Conservation (phyloP, 257 asterid species). For the Solanum virginianum region DNA sequence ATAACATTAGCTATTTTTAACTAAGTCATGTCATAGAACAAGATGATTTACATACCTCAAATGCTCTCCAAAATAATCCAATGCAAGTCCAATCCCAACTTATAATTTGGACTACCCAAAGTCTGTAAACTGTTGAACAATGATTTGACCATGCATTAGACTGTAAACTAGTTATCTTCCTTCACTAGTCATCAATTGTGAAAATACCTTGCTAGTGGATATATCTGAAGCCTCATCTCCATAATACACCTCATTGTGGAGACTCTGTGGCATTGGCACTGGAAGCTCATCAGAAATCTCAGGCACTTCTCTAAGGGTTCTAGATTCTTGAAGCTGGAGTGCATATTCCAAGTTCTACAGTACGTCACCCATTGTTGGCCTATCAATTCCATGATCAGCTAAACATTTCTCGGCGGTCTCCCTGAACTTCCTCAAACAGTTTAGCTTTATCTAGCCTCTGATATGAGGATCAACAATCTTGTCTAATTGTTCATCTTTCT, state of each 20-base stretch:
- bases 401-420: neutral
- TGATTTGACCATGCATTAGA: neutral
- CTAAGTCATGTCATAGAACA: no score
- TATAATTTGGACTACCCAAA: no score
- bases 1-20: no score
- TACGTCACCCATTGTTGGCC: neutral
- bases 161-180: conserved; percentile 33
- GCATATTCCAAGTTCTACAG: conserved; percentile 39
- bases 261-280: conserved; percentile 5
- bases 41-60: no score
- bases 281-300: conserved; percentile 4
- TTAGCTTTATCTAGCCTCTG: neutral
- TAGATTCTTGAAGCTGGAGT: conserved; percentile 52
- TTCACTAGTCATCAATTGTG: conserved; percentile 58
- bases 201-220: conserved; percentile 59
- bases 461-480: neutral
- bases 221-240: conserved; percentile 36
- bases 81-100: no score
- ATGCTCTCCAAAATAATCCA: no score
- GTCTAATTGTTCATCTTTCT: neutral
- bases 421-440: neutral
- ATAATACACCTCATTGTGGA: conserved; percentile 3
- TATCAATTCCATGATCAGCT: neutral
- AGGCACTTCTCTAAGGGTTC: neutral
- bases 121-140: neutral